phyloP scores from a whole-genome alignment of 371 early-diverging fungal genomes.

The Rhizopus stolonifer region DNA sequence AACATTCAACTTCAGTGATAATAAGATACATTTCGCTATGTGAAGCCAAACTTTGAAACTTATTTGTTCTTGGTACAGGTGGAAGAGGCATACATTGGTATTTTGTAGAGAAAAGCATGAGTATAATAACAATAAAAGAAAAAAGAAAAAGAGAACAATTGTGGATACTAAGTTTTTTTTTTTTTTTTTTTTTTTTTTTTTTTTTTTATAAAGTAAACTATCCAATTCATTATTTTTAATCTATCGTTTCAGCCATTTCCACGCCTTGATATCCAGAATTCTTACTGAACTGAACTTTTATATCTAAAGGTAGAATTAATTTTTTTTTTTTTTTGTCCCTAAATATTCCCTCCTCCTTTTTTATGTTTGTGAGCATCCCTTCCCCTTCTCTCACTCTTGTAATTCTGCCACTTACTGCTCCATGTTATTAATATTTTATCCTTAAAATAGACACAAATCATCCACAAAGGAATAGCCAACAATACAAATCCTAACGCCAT shows the following conservation, averaged over 20 bases:
- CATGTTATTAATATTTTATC: conserved; percentile 22
- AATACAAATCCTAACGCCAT: conserved; percentile 42
- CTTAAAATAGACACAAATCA: conserved; percentile 43
- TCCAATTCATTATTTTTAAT: conserved; percentile 5
- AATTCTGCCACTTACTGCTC: conserved; percentile 28
- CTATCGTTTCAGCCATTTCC: conserved; percentile 39
- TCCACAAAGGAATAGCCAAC: conserved; percentile 53
- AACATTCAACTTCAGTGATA: conserved; percentile 9
- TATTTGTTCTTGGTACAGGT: conserved; percentile 5
- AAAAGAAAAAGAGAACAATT: background rate
- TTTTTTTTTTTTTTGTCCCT: background rate
- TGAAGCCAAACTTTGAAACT: conserved; percentile 3
- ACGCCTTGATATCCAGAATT: conserved; percentile 42
- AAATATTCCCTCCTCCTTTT: too few species aligned
- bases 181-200: background rate
- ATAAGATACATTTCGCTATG: conserved; percentile 3
- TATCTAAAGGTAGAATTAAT: conserved; percentile 10
- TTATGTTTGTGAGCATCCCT: background rate
- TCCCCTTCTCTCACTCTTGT: background rate
- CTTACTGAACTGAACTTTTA: conserved; percentile 18
- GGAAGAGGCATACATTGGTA: conserved; percentile 18
- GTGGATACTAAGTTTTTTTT: too few species aligned
- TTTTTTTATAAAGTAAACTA: conserved; percentile 6
- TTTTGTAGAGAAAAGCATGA: conserved; percentile 2
- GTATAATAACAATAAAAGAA: too few species aligned